Evolutionary conservation across 1,139 yeast species (phyloP).

Genomic region (Torulaspora pretoriensis): DNA sequence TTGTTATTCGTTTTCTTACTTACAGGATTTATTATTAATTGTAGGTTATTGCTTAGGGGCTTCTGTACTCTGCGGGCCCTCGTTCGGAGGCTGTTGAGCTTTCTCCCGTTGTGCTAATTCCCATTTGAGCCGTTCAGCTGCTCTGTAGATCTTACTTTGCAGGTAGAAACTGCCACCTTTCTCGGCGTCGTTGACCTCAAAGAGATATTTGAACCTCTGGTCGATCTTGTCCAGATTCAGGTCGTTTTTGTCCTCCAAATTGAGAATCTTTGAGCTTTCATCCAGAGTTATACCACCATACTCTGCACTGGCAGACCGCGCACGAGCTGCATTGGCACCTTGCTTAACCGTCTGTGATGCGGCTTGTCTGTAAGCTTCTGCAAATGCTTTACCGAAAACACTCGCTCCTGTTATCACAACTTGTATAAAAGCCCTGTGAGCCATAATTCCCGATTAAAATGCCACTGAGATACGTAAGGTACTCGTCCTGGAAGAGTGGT

Average conservation of each 20-base stretch:
- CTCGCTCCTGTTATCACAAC: constrained; percentile 92
- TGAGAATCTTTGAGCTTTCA: constrained; percentile 88
- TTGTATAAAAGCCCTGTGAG: constrained; percentile 85
- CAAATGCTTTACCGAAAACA: constrained; percentile 91
- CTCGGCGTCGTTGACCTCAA: constrained; percentile 84
- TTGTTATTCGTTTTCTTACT: constrained; percentile 9
- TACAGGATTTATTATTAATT: constrained; percentile 9
- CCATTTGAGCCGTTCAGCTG: constrained; percentile 60
- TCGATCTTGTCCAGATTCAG: constrained; percentile 59
- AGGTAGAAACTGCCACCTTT: constrained; percentile 91
- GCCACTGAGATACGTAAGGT: not conserved
- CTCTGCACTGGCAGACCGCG: constrained; percentile 49
- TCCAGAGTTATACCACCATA: constrained; percentile 76
- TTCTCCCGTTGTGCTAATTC: constrained; percentile 45
- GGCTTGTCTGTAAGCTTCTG: constrained; percentile 97
- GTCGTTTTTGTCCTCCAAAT: constrained; percentile 56
- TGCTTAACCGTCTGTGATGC: constrained; percentile 78
- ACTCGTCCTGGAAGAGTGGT: not conserved
- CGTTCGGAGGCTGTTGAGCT: constrained; percentile 10
- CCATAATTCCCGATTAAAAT: constrained; percentile 42
- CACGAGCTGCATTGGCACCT: constrained; percentile 51
- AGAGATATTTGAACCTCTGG: constrained; percentile 74
- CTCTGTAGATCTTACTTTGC: constrained; percentile 87
- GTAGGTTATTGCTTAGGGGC: constrained; percentile 10
- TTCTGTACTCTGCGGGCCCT: constrained; percentile 1